A percentile compares a stretch with the other conserved stretches of the same genome.
Conservation (phyloP, 148 eudicot genomes). For the Drosera capensis region DNA sequence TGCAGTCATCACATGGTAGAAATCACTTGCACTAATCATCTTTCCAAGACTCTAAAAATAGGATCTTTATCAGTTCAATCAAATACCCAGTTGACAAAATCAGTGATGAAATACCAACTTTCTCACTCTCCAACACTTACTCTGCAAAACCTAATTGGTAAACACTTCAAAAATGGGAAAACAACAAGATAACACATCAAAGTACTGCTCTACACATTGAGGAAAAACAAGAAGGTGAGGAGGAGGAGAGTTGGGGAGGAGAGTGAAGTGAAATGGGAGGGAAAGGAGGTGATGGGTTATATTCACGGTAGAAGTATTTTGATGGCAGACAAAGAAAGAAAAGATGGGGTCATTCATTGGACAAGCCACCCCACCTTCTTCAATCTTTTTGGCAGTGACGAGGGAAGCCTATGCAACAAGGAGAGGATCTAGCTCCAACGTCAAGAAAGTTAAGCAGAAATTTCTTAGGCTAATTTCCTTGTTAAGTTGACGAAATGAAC, state of each 20-base stretch:
- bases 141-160: background rate
- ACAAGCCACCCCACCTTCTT: slow-evolving; percentile 12
- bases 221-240: slow-evolving; percentile 1
- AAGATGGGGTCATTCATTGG: slow-evolving; percentile 12
- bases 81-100: too few relatives aligned
- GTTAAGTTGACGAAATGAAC: background rate
- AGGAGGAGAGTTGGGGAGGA: slow-evolving; percentile 5
- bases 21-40: slow-evolving; percentile 47
- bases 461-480: background rate
- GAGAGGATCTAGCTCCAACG: too few relatives aligned
- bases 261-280: slow-evolving; percentile 9
- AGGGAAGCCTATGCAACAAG: background rate
- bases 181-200: background rate
- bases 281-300: slow-evolving; percentile 8
- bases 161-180: background rate
- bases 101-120: too few relatives aligned
- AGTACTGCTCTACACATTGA: too few relatives aligned
- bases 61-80: background rate
- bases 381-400: slow-evolving; percentile 12
- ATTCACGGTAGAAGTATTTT: slow-evolving; percentile 21
- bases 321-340: slow-evolving; percentile 63
- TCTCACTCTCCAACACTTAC: too few relatives aligned
- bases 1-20: slow-evolving; percentile 68
- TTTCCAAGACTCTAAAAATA: background rate
- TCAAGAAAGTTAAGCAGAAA: too few relatives aligned